Conservation (phyloP, 306 rosid species). For the Prunus salicina region DNA sequence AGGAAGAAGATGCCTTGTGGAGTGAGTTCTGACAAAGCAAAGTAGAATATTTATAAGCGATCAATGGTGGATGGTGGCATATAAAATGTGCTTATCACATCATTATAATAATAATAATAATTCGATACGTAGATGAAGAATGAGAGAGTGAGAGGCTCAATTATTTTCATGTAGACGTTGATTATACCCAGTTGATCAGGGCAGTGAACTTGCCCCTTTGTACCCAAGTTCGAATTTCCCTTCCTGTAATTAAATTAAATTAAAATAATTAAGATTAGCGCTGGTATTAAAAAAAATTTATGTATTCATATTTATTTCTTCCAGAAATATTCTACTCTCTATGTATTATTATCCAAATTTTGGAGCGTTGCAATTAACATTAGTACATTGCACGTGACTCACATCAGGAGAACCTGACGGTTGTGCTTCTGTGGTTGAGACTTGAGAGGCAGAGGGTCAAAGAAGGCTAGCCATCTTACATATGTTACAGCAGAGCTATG, state of each 20-base stretch:
- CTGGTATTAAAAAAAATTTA: no score
- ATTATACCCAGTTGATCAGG: no score
- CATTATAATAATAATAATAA: not conserved
- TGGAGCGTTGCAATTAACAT: not conserved
- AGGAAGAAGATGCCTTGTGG: not conserved
- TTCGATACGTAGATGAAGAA: no score
- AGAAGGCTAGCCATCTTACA: not conserved
- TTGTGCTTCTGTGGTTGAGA: not conserved
- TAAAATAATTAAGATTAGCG: no score
- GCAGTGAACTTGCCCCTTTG: no score
- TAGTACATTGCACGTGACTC: not conserved
- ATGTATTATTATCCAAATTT: not conserved
- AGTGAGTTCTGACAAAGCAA: not conserved
- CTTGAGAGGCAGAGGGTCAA: not conserved
- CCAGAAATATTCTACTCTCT: not conserved
- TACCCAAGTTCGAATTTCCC: no score
- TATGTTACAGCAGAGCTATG: not conserved
- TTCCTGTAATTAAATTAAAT: fast-evolving
- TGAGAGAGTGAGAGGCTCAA: no score
- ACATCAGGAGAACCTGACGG: not conserved
- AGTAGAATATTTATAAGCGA: not conserved
- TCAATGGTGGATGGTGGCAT: not conserved
- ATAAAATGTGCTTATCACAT: not conserved
- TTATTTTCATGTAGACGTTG: no score
- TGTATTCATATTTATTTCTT: not conserved